Evolutionary conservation across 768 basidiomycete genomes (phyloP).

Genomic region (Sarcodon sp.): DNA sequence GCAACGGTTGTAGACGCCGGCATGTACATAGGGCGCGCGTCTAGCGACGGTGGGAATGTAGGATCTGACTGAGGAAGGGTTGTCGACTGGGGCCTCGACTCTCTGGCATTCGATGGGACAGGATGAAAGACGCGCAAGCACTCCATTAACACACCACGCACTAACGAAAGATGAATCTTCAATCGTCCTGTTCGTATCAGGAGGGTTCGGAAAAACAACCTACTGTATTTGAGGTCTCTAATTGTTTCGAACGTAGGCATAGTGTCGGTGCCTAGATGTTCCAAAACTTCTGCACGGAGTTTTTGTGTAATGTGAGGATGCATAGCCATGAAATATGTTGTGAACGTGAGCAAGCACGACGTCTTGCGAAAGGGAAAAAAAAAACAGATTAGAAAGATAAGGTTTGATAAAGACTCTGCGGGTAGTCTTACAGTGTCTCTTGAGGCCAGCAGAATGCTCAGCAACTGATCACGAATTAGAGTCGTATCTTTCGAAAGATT

Average conservation of each 20-base stretch:
- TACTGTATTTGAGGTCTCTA: slow-evolving; percentile 54
- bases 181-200: slow-evolving; percentile 1
- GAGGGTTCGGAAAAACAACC: slow-evolving; percentile 12
- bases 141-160: slow-evolving; percentile 72
- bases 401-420: not conserved
- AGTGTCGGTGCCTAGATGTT: slow-evolving; percentile 33
- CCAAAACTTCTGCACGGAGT: slow-evolving; percentile 49
- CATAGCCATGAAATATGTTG: slow-evolving; percentile 56
- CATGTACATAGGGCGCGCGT: slow-evolving; percentile 39
- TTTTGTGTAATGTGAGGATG: slow-evolving; percentile 41
- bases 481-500: slow-evolving; percentile 31
- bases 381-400: slow-evolving; percentile 1
- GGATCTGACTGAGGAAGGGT: slow-evolving; percentile 38
- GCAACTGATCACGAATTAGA: slow-evolving; percentile 62
- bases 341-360: slow-evolving; percentile 53
- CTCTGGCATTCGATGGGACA: slow-evolving; percentile 60
- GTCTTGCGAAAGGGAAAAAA: slow-evolving; percentile 34
- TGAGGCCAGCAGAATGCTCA: slow-evolving; percentile 67
- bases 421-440: slow-evolving; percentile 55
- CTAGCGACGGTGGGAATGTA: slow-evolving; percentile 23
- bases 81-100: slow-evolving; percentile 34
- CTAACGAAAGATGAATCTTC: slow-evolving; percentile 16
- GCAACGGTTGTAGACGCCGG: slow-evolving; percentile 44
- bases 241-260: slow-evolving; percentile 45
- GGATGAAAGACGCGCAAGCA: slow-evolving; percentile 70